Evolutionary conservation across 2,329 filamentous ascomycete genomes (phyloP), one percentile per base, ranked within the genome.

Genomic region (Colletotrichum sublineola): DNA sequence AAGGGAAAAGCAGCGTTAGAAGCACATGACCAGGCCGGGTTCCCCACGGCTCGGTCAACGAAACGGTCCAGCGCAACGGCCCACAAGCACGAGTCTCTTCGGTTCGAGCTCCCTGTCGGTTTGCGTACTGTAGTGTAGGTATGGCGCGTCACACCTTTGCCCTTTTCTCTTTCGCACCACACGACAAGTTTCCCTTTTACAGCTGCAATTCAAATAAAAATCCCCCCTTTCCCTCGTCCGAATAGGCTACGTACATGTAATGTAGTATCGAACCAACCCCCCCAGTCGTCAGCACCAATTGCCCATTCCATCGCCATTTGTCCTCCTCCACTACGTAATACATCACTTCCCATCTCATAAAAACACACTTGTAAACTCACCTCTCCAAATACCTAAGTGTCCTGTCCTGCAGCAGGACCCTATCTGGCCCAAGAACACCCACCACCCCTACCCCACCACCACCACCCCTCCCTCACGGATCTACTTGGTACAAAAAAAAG

Each of bases 21-120:
- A 24, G 44, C 44, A 46, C 44, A 14, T 46, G 44, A 46, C 44
- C 20, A 46, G 42, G 42, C 42, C 3, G 7, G 42, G 38, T 36
- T 72, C 65, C 65, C 69, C 69, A 72, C 65, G 60, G 66, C 69
- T 69, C 65, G 60, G 68, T 68, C 68, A 68, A 66, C 68, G 29
- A 68, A 68, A 72, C 58, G 31, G 69, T 64, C n/a, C 36, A 48
- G 64, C 61, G n/a, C 36, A 48, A 69, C 61, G n/a, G 57, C 36
- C 15, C 42, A 44, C 42, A 6, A 20, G 42, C 42, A 44, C 42
- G 8, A 15, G 38, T 40, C 38, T 40, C 24, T 24, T 24, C 11
- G 38, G 38, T 40, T 14, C 38, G 38, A 14, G 24, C 24, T 24
- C 24, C 24, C 24, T 24, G 24, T 24, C 24, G 1, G 24, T 24